Evolutionary conservation across 148 eudicot species (phyloP).

Genomic region (Tetragonia tetragonoides): DNA sequence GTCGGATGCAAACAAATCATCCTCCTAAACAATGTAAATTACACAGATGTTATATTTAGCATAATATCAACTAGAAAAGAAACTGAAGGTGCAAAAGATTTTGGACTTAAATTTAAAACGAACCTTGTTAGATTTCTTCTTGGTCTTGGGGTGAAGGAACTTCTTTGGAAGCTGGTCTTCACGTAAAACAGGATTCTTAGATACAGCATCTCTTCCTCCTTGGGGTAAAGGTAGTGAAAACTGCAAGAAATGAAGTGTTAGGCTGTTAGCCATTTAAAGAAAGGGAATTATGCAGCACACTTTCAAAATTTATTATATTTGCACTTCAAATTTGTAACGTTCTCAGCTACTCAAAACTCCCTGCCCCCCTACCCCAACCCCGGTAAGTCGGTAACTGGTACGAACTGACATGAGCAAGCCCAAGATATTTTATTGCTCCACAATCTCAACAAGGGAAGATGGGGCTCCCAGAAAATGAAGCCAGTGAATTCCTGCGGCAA

Average conservation of each 20-base stretch:
- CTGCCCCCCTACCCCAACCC: too few relatives aligned
- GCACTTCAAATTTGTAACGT: too few relatives aligned
- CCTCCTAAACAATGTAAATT: slow-evolving; percentile 36
- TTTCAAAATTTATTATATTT: too few relatives aligned
- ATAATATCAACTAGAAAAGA: background rate
- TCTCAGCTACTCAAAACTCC: too few relatives aligned
- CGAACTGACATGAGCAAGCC: too few relatives aligned
- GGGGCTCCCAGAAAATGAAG: too few relatives aligned
- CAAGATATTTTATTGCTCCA: too few relatives aligned
- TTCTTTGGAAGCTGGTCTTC: slow-evolving; percentile 90
- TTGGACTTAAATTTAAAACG: background rate
- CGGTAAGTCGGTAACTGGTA: too few relatives aligned
- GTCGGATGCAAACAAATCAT: slow-evolving; percentile 52
- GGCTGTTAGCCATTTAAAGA: background rate
- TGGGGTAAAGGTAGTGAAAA: slow-evolving; percentile 87
- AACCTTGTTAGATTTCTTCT: slow-evolving; percentile 70
- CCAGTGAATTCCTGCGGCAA: too few relatives aligned
- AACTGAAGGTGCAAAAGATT: background rate
- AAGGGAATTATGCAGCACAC: background rate
- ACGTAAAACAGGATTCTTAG: slow-evolving; percentile 86
- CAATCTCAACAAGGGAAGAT: too few relatives aligned
- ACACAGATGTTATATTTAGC: background rate
- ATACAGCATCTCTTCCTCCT: slow-evolving; percentile 80
- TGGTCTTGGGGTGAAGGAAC: slow-evolving; percentile 63
- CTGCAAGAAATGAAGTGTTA: slow-evolving; percentile 37